phyloP scores from a whole-genome alignment of 257 asterid genomes.

The Solanum virginianum region DNA sequence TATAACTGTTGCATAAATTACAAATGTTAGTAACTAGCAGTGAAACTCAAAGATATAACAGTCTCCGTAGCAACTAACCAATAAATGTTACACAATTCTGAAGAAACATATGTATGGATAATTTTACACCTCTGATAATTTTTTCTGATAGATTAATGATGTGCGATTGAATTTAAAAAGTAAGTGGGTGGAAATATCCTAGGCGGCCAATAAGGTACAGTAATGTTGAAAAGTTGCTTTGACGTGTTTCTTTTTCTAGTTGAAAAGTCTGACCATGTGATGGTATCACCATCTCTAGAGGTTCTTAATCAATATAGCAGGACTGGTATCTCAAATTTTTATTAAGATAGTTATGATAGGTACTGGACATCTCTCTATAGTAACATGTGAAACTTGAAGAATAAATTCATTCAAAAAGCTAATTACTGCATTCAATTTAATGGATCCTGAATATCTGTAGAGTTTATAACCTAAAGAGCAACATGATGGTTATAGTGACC shows the following conservation, averaged over 20 bases:
- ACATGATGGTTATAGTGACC: neutral
- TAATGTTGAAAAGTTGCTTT: neutral
- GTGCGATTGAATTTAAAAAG: neutral
- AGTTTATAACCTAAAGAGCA: neutral
- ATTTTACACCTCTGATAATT: neutral
- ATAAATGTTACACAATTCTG: neutral
- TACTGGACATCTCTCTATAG: neutral
- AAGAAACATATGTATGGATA: neutral
- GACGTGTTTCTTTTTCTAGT: neutral
- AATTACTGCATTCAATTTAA: neutral
- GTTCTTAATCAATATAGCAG: neutral
- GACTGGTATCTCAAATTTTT: neutral
- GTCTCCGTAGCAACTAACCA: neutral
- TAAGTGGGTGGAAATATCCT: neutral
- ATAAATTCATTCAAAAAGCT: neutral
- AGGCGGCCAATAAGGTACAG: neutral
- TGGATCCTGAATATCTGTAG: neutral
- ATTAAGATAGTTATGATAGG: neutral
- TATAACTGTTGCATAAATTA: constrained; percentile 36
- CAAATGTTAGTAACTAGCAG: neutral
- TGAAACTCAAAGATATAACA: neutral
- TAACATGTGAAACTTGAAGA: neutral
- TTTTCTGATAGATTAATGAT: neutral
- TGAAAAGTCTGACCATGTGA: neutral
- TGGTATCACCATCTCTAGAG: neutral